Percentiles rank a stretch among this genome's conserved stretches.
phyloP scores from a whole-genome alignment of 305 asterid species.

The Rubia peregrina region DNA sequence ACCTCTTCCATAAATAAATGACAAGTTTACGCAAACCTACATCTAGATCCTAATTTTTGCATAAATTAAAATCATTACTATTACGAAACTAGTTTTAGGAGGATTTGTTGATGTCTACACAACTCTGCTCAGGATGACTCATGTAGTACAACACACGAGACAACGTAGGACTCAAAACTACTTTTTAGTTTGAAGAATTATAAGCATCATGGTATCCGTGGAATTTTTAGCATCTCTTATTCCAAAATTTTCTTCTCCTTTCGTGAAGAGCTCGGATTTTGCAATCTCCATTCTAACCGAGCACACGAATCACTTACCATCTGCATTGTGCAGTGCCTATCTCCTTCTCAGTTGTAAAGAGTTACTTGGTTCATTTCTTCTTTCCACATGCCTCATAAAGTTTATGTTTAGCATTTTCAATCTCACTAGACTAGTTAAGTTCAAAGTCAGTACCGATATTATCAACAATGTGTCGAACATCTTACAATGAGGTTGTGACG shows the following conservation, averaged over 20 bases:
- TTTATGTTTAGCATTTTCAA: slow-evolving; percentile 60
- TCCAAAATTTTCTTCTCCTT: slow-evolving; percentile 47
- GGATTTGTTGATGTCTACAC: too few species aligned
- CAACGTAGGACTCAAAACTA: not conserved
- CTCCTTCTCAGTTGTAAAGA: slow-evolving; percentile 24
- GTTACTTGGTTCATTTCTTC: slow-evolving; percentile 62
- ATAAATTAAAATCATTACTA: too few species aligned
- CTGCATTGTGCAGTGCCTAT: slow-evolving; percentile 19
- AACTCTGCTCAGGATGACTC: too few species aligned
- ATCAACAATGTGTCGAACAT: too few species aligned
- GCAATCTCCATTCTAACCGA: slow-evolving; percentile 19
- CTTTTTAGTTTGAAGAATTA: slow-evolving; percentile 15
- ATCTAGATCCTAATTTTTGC: too few species aligned
- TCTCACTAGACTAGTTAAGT: slow-evolving; percentile 34
- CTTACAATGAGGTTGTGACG: too few species aligned
- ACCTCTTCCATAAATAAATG: too few species aligned
- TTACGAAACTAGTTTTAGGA: too few species aligned
- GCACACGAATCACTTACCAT: slow-evolving; percentile 23
- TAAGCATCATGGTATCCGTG: slow-evolving; percentile 64
- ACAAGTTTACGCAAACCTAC: too few species aligned
- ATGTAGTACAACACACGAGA: too few species aligned
- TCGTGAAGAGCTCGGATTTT: slow-evolving; percentile 5
- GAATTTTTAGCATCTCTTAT: slow-evolving; percentile 66
- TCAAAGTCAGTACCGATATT: not conserved
- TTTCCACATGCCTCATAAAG: slow-evolving; percentile 56